A percentile compares a stretch with the other conserved stretches of the same genome.
phyloP scores from a whole-genome alignment of 2,329 filamentous ascomycete genomes.

The Aureobasidium subglaciale region DNA sequence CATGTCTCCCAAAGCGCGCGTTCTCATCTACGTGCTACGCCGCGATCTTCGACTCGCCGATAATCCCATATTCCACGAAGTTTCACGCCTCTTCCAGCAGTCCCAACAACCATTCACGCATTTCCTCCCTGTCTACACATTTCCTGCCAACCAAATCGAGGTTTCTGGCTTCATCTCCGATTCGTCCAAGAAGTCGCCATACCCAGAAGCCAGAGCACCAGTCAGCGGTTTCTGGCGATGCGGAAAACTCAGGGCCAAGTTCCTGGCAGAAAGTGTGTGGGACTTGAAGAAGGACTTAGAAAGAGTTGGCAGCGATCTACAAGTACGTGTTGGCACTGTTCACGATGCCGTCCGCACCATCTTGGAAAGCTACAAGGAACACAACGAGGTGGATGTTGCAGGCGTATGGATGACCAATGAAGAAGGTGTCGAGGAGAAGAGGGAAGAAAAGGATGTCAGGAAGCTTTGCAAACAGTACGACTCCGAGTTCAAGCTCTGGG shows the following conservation, averaged over 20 bases:
- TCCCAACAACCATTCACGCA: slow-evolving; percentile 49
- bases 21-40: slow-evolving; percentile 65
- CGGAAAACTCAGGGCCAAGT: slow-evolving; percentile 64
- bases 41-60: slow-evolving; percentile 67
- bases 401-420: slow-evolving; percentile 70
- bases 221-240: slow-evolving; percentile 65
- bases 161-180: slow-evolving; percentile 62
- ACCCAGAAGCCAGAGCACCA: slow-evolving; percentile 59
- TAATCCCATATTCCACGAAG: slow-evolving; percentile 63
- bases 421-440: slow-evolving; percentile 60
- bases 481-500: slow-evolving; percentile 58
- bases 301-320: slow-evolving; percentile 52
- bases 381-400: slow-evolving; percentile 42
- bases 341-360: slow-evolving; percentile 54
- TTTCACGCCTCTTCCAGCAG: slow-evolving; percentile 43
- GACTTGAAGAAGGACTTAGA: slow-evolving; percentile 59
- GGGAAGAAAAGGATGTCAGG: slow-evolving; percentile 54
- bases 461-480: slow-evolving; percentile 46
- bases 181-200: slow-evolving; percentile 49
- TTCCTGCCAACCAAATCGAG: slow-evolving; percentile 65
- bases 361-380: slow-evolving; percentile 39
- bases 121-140: slow-evolving; percentile 63
- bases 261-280: slow-evolving; percentile 66
- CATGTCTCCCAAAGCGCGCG: slow-evolving; percentile 19
- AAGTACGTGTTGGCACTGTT: slow-evolving; percentile 56